Base-by-base conservation (phyloP, 2,329 filamentous ascomycete species). In the Alternaria tenuissima region DNA sequence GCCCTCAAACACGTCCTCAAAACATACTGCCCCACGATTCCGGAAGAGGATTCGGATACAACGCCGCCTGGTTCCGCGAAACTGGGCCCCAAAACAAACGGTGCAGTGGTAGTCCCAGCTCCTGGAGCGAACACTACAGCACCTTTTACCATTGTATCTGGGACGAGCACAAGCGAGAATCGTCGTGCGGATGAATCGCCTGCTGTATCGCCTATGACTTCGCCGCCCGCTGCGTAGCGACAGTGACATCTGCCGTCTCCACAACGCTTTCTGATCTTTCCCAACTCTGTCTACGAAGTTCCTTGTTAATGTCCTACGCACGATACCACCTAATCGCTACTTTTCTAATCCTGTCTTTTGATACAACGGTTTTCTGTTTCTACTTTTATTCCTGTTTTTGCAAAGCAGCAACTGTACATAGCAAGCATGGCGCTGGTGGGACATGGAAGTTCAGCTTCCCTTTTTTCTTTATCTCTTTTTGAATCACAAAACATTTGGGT, bases 1-100 rank as follows among this genome's bases (percentile, higher is more conserved):
- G 91, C 91, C 5, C 83, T 97, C 57, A 96, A 96, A 77, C 90
- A 94, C 70, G 92, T 96, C 0, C 82, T 96, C 12, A 92, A 90
- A 73, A 93, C 85, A 54, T 88, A 93, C 74, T 94, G 93, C 75
- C 87, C 91, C 4, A 93, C 93, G 0, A 96, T 95, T 30, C 87
- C 86, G 0, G 91, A 93, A 75, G 91, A 93, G 73, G 76, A 78
- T 39, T 65, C 62, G 8, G 76, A 78, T 7, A 67, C 63, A 28
- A 70, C 69, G 11, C 66, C 70, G 8, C 66, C 68, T 12, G 36
- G 34, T 18, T 38, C 36, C 5, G 55, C 43, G 14, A 20, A 47
- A 26, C 36, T 28, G 20, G 18, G 14, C 22, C 38, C 55, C 12
- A 42, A 53, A n/a, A n/a, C 55, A 14, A 68, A 69, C 22, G 69